phyloP scores from a whole-genome alignment of 1,139 yeast genomes.

The Candida sp. region DNA sequence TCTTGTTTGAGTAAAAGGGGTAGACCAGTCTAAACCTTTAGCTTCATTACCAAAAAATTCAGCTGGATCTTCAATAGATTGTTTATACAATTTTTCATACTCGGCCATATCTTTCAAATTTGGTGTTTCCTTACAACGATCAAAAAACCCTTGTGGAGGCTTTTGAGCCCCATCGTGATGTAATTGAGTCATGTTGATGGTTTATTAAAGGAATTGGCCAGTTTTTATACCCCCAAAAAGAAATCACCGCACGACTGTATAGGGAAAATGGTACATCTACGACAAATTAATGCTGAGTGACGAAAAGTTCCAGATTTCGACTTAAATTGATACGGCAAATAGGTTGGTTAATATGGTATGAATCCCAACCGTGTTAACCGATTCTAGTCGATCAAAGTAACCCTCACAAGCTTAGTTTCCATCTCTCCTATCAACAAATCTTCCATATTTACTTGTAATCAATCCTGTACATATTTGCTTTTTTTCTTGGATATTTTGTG shows the following conservation, averaged over 20 bases:
- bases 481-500: neutral
- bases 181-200: conserved; percentile 11
- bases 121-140: conserved; percentile 48
- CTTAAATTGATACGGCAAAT: too few relatives aligned
- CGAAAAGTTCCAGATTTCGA: too few relatives aligned
- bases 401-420: too few relatives aligned
- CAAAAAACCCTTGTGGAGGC: conserved; percentile 59
- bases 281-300: too few relatives aligned
- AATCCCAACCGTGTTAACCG: too few relatives aligned
- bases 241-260: neutral
- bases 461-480: too few relatives aligned
- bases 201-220: neutral
- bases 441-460: too few relatives aligned
- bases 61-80: conserved; percentile 66
- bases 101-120: conserved; percentile 50
- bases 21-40: conserved; percentile 59
- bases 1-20: conserved; percentile 57
- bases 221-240: neutral
- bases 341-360: too few relatives aligned
- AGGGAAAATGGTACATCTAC: neutral
- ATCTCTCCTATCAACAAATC: too few relatives aligned
- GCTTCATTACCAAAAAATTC: conserved; percentile 67
- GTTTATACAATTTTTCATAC: conserved; percentile 57
- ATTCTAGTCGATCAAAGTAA: too few relatives aligned
- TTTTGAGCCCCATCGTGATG: conserved; percentile 41